phyloP scores from a whole-genome alignment of 768 basidiomycete species.

The Phaffia australis region DNA sequence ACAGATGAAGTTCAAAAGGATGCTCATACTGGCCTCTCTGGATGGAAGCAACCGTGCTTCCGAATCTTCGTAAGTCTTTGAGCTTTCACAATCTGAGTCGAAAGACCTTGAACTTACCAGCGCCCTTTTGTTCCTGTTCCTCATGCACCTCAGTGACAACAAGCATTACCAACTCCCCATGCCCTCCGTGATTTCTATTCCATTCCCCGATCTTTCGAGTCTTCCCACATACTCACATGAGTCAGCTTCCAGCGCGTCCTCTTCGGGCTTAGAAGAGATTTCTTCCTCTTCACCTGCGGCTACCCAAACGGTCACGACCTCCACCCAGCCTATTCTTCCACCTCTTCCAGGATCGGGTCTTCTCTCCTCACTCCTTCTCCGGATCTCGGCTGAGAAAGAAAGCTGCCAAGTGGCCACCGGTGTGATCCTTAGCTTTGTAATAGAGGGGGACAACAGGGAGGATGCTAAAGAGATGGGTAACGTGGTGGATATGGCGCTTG shows the following conservation, averaged over 20 bases:
- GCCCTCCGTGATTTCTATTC: constrained; percentile 20
- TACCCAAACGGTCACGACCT: neutral
- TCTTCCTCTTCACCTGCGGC: constrained; percentile 4
- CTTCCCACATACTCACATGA: constrained; percentile 9
- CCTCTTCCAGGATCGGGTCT: constrained; percentile 21
- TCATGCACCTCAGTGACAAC: neutral
- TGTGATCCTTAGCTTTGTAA: constrained; percentile 11
- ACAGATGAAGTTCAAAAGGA: constrained; percentile 11
- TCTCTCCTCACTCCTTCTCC: constrained; percentile 10
- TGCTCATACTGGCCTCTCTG: constrained; percentile 21
- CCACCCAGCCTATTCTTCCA: constrained; percentile 14
- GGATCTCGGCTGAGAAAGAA: neutral
- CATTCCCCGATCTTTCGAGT: constrained; percentile 17
- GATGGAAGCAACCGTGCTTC: constrained; percentile 15
- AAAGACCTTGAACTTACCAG: no score
- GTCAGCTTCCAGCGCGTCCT: neutral
- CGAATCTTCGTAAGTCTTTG: constrained; percentile 3
- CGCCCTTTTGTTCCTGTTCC: neutral
- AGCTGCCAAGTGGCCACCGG: neutral
- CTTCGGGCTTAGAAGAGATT: constrained; percentile 7
- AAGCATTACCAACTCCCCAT: constrained; percentile 24
- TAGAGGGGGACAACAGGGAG: constrained; percentile 23
- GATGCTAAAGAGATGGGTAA: constrained; percentile 21
- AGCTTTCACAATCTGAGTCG: neutral
- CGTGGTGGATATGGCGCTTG: constrained; percentile 16